Percentiles rank a stretch among this genome's conserved stretches.
phyloP scores from a whole-genome alignment of 2,329 filamentous ascomycete species.

The Ophiostoma piceae region DNA sequence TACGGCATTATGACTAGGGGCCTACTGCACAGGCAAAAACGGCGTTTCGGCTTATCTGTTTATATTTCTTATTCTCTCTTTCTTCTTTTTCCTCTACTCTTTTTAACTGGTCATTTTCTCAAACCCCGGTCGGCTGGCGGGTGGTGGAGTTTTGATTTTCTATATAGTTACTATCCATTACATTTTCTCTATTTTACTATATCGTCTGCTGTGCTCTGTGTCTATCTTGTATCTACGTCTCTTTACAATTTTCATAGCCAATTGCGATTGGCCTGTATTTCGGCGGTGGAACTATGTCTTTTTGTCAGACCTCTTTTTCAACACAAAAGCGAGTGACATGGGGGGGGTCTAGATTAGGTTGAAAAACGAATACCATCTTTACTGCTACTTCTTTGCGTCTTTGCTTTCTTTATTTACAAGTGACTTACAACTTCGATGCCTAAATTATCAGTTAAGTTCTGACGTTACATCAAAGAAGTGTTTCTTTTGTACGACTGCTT shows the following conservation, averaged over 20 bases:
- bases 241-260: neutral
- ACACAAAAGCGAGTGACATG: neutral
- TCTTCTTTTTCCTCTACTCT: conserved; percentile 14
- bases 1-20: conserved; percentile 14
- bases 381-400: neutral
- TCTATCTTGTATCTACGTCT: neutral
- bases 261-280: neutral
- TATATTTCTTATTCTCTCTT: neutral
- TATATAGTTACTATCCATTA: neutral
- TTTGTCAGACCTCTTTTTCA: conserved; percentile 10
- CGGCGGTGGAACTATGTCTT: conserved; percentile 4
- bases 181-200: neutral
- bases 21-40: conserved; percentile 8
- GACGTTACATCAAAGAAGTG: neutral
- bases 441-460: neutral
- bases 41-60: conserved; percentile 9
- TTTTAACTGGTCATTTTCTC: conserved; percentile 6
- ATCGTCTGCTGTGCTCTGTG: neutral
- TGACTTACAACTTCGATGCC: neutral
- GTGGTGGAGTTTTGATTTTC: neutral
- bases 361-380: neutral
- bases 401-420: neutral
- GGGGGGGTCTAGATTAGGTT: neutral
- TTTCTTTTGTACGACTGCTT: neutral
- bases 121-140: neutral